A percentile compares a stretch with the other conserved stretches of the same genome.
phyloP scores from a whole-genome alignment of 2,329 filamentous ascomycete genomes.

The Monosporascus sp. region DNA sequence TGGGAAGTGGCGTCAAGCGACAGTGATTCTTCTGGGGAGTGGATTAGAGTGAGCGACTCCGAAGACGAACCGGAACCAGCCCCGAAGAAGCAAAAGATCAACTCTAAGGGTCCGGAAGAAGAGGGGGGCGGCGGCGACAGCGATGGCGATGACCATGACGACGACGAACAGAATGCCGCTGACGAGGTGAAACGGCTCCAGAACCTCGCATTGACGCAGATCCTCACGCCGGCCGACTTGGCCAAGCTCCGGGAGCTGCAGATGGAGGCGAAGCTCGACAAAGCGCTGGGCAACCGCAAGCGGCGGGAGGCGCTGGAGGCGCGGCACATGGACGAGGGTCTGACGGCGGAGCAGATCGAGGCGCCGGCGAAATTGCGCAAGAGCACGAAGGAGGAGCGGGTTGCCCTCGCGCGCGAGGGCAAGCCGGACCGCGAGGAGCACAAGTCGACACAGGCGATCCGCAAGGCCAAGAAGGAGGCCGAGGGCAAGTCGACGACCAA shows the following conservation, averaged over 20 bases:
- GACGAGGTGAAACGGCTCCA: conserved; percentile 46
- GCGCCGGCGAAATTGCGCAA: conserved; percentile 77
- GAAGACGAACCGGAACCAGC: conserved; percentile 71
- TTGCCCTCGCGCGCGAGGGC: conserved; percentile 76
- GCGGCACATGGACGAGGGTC: conserved; percentile 76
- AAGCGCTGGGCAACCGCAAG: conserved; percentile 47
- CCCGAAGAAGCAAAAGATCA: conserved; percentile 57
- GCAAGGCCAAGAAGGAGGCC: conserved; percentile 79
- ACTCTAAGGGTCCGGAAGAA: conserved; percentile 27
- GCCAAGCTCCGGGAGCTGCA: conserved; percentile 88
- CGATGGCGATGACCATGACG: conserved; percentile 10
- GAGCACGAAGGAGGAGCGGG: conserved; percentile 81
- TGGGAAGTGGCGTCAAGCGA: conserved; percentile 59
- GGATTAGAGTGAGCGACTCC: conserved; percentile 86
- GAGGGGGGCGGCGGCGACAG: conserved; percentile 18
- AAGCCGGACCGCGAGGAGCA: conserved; percentile 74
- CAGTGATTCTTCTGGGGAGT: conserved; percentile 72
- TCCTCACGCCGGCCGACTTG: conserved; percentile 94
- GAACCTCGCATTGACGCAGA: conserved; percentile 83
- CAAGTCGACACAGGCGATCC: conserved; percentile 77
- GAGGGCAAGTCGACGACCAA: conserved; percentile 96
- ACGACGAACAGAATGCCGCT: conserved; percentile 38
- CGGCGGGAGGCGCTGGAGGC: conserved; percentile 42
- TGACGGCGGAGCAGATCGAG: conserved; percentile 90
- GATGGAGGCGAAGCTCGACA: conserved; percentile 64